These are phyloP conservation scores for Pichia cabralensis DNA, from an alignment of 805 yeast species.

Conservation along the genomic window DNA sequence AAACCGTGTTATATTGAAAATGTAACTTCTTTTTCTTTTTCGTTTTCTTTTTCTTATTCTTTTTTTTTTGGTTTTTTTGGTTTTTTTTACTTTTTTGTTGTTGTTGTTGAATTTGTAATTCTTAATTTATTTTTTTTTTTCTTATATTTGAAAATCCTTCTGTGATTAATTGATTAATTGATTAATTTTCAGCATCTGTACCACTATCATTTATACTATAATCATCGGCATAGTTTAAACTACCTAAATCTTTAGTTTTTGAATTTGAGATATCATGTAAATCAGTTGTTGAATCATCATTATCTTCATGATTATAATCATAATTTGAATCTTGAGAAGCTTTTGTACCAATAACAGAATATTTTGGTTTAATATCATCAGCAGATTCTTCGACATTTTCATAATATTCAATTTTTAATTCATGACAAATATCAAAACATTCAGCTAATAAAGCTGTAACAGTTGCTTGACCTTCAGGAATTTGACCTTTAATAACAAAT, in stretches of 20 bases:
- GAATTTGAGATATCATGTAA: neutral
- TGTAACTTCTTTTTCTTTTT: too few relatives aligned
- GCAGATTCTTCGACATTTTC: constrained; percentile 37
- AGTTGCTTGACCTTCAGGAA: constrained; percentile 99
- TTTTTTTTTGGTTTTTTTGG: too few relatives aligned
- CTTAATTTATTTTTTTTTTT: too few relatives aligned
- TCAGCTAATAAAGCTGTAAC: constrained; percentile 83
- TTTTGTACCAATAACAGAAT: constrained; percentile 29
- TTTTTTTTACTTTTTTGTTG: too few relatives aligned
- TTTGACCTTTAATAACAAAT: constrained; percentile 75
- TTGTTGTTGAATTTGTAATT: too few relatives aligned
- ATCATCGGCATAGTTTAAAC: constrained; percentile 17
- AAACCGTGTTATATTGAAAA: too few relatives aligned
- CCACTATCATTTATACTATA: constrained; percentile 24
- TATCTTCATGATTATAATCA: constrained; percentile 27
- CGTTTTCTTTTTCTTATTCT: too few relatives aligned
- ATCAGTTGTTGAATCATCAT: constrained; percentile 10
- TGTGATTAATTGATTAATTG: too few relatives aligned
- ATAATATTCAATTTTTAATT: constrained; percentile 76
- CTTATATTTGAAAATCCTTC: too few relatives aligned
- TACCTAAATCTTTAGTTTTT: constrained; percentile 7
- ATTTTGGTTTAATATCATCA: constrained; percentile 18
- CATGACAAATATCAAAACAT: constrained; percentile 89
- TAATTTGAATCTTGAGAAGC: constrained; percentile 25
- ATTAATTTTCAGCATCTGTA: too few relatives aligned